phyloP scores from a whole-genome alignment of 176 grass and related monocot genomes.

The Triticum turgidum region DNA sequence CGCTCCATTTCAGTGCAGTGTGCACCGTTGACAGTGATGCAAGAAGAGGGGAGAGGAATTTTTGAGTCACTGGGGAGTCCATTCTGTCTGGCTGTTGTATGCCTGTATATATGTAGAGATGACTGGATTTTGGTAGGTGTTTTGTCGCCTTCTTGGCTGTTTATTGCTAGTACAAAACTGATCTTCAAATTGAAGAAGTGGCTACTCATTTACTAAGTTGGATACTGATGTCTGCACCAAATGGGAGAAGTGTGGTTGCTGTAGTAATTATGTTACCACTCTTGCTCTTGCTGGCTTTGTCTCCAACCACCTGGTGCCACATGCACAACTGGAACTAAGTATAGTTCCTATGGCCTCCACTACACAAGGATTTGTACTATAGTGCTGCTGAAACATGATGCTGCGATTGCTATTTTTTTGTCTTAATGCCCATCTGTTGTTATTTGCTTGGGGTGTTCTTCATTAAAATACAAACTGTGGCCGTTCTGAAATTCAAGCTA shows the following conservation, averaged over 20 bases:
- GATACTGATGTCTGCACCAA: neutral
- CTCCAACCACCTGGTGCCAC: neutral
- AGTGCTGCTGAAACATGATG: too few relatives aligned
- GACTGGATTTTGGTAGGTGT: neutral
- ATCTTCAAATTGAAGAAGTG: neutral
- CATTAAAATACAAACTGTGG: too few relatives aligned
- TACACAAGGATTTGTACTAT: too few relatives aligned
- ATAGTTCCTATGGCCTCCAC: neutral
- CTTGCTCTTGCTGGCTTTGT: neutral
- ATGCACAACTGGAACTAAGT: neutral
- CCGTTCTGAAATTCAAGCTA: too few relatives aligned
- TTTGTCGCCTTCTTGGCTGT: neutral
- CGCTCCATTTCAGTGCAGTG: neutral
- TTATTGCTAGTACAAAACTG: neutral
- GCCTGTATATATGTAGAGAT: neutral
- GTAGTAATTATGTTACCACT: neutral
- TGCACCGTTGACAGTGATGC: too few relatives aligned
- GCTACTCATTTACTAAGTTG: neutral
- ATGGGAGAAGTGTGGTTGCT: neutral
- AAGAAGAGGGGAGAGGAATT: too few relatives aligned
- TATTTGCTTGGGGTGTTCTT: too few relatives aligned
- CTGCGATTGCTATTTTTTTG: too few relatives aligned
- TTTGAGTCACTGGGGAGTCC: neutral
- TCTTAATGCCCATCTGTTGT: too few relatives aligned
- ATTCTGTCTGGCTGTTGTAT: neutral